Base-by-base conservation (phyloP, 495 filamentous ascomycete species). In the Xylaria flabelliformis region DNA sequence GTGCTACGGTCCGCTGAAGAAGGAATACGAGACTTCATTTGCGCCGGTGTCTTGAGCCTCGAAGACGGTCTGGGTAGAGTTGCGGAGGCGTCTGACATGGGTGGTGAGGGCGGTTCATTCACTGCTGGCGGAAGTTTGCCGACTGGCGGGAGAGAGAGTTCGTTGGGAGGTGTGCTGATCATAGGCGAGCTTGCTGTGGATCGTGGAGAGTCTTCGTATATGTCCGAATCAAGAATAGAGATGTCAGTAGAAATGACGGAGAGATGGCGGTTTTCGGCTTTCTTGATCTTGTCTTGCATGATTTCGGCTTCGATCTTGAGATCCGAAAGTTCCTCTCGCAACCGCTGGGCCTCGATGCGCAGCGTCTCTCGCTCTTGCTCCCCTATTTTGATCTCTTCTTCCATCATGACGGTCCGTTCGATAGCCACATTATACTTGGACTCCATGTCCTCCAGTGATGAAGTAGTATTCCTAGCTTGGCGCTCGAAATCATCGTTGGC, bases 401-500 rank as follows among this genome's bases (percentile, higher is more conserved):
- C 96, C 80, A 97, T 86, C 88, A 99, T 90, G 42, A 99, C 96
- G 19, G 85, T 89, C 67, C 96, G 86, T 82, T 99, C 96, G 73
- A 98, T 97, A 4, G 94, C 90, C 21, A 95, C 87, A 80, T 97
- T 98, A 81, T 94, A 97, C 79, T 98, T 99, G 67, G 93, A 95
- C 81, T 98, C 96, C 79, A 99, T 83, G 79, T 98, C 96, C 84
- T 99, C 97, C 74, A 98, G 88, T 69, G 95, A 98, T 56, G 95
- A 97, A 21, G 92, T 92, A 21, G 94, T 97, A 76, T 97, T 94
- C 71, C 96, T 90, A 70, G 95, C 94, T 82, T 98, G 94, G 70
- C 95, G 91, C 82, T 99, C 96, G 79, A 94, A 97, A 80, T 99
- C 96, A 86, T 99, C 96, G 82, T 99, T 99, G 73, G 92, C 92